These are phyloP conservation scores for Selaginella moellendorffii DNA, from an alignment of 75 land plant genomes.

Conservation along the genomic window DNA sequence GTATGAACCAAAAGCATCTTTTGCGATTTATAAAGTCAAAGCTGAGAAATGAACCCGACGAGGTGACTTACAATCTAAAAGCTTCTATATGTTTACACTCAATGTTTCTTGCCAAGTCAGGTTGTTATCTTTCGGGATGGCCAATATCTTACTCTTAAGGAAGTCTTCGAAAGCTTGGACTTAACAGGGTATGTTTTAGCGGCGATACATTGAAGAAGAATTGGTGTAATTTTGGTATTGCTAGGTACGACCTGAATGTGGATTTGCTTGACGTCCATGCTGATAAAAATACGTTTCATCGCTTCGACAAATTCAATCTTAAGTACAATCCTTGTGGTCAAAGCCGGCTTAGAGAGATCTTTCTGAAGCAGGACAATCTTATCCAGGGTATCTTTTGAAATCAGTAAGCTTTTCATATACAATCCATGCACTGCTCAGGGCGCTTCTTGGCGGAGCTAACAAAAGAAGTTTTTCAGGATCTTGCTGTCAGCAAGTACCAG, in stretches of 20 bases:
- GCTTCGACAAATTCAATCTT: constrained; percentile 7
- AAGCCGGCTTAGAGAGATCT: constrained; percentile 8
- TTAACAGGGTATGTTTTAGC: constrained; percentile 59
- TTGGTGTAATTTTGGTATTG: not conserved
- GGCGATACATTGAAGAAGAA: too few species aligned
- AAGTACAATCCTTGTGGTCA: constrained; percentile 9
- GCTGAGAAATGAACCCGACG: constrained; percentile 88
- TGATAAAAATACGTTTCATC: constrained; percentile 6
- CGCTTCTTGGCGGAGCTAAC: constrained; percentile 1
- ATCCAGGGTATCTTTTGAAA: not conserved
- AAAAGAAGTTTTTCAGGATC: constrained; percentile 6
- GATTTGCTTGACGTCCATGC: constrained; percentile 11
- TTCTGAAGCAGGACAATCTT: constrained; percentile 6
- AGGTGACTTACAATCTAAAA: constrained; percentile 28
- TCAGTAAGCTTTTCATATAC: not conserved
- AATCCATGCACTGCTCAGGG: not conserved
- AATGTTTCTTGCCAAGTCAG: constrained; percentile 21
- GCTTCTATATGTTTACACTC: not conserved
- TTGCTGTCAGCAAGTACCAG: constrained; percentile 3
- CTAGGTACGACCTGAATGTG: constrained; percentile 5
- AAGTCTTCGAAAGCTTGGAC: constrained; percentile 94
- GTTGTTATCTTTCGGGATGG: constrained; percentile 98
- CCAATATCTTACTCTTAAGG: constrained; percentile 72
- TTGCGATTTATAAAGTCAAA: constrained; percentile 90
- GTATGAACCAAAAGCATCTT: constrained; percentile 99